Conservation (phyloP, 768 basidiomycete genomes). For the Filobasidium floriforme region DNA sequence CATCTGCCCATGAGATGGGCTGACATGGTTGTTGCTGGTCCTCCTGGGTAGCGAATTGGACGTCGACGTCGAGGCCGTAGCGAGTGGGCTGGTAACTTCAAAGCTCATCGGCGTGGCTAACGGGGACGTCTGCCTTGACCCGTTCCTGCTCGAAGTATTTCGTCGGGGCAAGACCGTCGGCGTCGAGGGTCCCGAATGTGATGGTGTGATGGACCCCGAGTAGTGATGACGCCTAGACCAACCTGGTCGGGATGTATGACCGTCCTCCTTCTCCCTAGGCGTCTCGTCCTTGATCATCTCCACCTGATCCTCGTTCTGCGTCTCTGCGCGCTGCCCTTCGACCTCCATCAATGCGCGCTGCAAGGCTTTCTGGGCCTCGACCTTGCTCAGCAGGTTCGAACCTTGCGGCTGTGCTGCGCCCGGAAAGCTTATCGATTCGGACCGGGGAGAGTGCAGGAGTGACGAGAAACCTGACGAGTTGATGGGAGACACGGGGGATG, state of each 20-base stretch:
- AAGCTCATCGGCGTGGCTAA: constrained; percentile 2
- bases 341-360: neutral
- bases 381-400: neutral
- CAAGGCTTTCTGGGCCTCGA: neutral
- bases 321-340: neutral
- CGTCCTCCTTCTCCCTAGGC: neutral
- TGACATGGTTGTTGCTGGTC: neutral
- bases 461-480: constrained; percentile 18
- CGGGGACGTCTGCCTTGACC: constrained; percentile 1
- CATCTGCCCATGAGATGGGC: neutral
- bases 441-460: constrained; percentile 4
- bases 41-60: neutral
- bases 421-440: neutral
- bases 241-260: constrained; percentile 1
- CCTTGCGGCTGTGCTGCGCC: neutral
- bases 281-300: constrained; percentile 1
- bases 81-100: neutral
- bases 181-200: constrained; percentile 1
- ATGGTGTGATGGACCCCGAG: neutral
- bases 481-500: constrained; percentile 32
- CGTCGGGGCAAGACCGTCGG: constrained; percentile 3
- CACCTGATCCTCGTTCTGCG: neutral
- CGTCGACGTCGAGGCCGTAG: neutral
- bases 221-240: neutral
- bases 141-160: neutral